Base-by-base conservation (phyloP, 179 eudicot species). In the Pouteria campechiana region DNA sequence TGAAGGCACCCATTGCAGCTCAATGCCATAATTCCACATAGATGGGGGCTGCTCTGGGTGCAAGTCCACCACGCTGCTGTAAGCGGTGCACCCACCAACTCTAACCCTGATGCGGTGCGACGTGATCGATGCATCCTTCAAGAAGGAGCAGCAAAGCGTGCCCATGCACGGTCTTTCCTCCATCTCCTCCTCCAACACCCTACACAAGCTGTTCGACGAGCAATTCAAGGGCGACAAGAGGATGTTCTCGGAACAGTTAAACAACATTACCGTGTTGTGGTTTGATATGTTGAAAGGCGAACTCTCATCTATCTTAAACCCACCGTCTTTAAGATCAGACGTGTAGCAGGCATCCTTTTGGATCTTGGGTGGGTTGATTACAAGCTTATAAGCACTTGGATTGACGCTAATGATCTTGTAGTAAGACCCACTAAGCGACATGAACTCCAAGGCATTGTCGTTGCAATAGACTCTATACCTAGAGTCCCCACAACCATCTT, bases 1-100 rank as follows among this genome's bases (percentile, higher is more conserved):
- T n/a, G 57, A 53, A 29, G 69, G 58, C 44, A 57, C 6, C 69
- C 69, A 64, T 30, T 64, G 69, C 36, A 64, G 58, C 44, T 64
- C 64, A 14, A 64, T 30, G 27, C 69, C 69, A 50, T 37, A 57
- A 39, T 52, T 32, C 64, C 59, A 64, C 14, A 25, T 18, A n/a
- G 40, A 54, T 15, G 33, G 20, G 0, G 50, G n/a, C 1, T 51
- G 34, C 25, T 27, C 53, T 3, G 59, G 28, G 23, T 50, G 45
- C 2, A 64, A 5, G 28, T 64, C 35, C 15, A 64, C 64, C 20
- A 64, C 48, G 4, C 50, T 44, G 5, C 63, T 64, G 23, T 64
- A 64, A 22, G 64, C 69, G 34, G 41, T 44, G 50, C 69, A 64
- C 2, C 64, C 69, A 25, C 63, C 69, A 39, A 46, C 39, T 44